Evolutionary conservation across 768 basidiomycete species (phyloP).

Genomic region (Amanita inopinata): DNA sequence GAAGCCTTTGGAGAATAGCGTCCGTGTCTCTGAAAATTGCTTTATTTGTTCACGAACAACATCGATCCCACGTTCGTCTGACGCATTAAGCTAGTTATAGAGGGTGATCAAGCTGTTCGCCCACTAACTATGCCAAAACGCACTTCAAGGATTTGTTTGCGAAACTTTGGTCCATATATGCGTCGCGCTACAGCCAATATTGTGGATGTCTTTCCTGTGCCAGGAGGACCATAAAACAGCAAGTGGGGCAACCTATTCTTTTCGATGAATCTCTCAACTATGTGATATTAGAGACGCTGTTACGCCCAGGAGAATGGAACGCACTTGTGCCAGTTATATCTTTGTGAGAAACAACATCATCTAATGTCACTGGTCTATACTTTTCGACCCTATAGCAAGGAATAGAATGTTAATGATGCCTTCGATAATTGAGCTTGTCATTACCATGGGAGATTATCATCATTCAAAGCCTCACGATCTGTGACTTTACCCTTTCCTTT

Average conservation of each 20-base stretch:
- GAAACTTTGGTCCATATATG: constrained; percentile 81
- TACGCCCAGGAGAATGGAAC: constrained; percentile 18
- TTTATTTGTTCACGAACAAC: constrained; percentile 99
- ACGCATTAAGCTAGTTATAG: constrained; percentile 75
- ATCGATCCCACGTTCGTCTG: constrained; percentile 97
- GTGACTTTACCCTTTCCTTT: constrained; percentile 70
- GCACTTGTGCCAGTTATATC: constrained; percentile 92
- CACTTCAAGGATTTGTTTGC: constrained; percentile 93
- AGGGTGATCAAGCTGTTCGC: constrained; percentile 5
- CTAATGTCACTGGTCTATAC: constrained; percentile 83
- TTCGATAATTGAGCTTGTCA: too few species aligned
- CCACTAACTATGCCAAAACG: constrained; percentile 11
- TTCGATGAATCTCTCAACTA: constrained; percentile 95
- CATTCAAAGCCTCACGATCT: constrained; percentile 32
- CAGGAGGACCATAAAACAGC: constrained; percentile 95
- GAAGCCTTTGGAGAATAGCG: constrained; percentile 84
- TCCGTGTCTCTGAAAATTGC: constrained; percentile 94
- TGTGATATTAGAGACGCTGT: constrained; percentile 4
- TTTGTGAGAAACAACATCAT: constrained; percentile 94
- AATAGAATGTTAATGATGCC: too few species aligned
- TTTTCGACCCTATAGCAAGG: constrained; percentile 92
- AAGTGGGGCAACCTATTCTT: constrained; percentile 92
- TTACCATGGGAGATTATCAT: constrained; percentile 82
- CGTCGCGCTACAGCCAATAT: constrained; percentile 92
- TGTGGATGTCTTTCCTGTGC: constrained; percentile 97